Evolutionary conservation across 1,284 basidiomycete species (phyloP), one percentile per base, ranked within the genome.

Genomic region (Trichosporon sp.): DNA sequence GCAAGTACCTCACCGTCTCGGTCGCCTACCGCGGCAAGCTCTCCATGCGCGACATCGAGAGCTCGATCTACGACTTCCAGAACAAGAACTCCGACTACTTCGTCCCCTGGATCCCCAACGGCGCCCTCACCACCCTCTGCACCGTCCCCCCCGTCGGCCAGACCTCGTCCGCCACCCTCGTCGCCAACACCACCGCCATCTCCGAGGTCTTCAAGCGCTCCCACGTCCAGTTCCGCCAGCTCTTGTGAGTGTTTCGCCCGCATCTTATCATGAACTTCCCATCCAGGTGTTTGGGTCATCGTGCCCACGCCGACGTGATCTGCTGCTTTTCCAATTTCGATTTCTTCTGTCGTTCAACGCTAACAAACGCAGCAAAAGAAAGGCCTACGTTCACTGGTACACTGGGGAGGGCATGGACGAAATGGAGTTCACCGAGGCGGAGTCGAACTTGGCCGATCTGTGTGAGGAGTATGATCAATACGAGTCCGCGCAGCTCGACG

Each of bases 381-480:
- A 87, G 65, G 93, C 94, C 2, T 96, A 92, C 86, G 83, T 94
- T 69, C 93, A 96, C 81, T 95, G 93, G 79, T 95, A 94, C 83
- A 92, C 90, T 21, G 93, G 95, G 82, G 94, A 96, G 87, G 95
- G 95, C 84, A 97, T 97, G 95, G 95, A 97, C 85, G 95, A 98
- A 88, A 94, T 98, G 91, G 94, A 94, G 87, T 90, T 89, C 73
- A 76, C 93, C 73, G 94, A 97, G 85, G 93, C 93, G 69, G 93
- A 97, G 68, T 93, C 92, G 75, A 96, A 96, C 88, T 93, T 96
- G 92, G 92, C 94, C 83, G 93, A 95, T 86, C 86, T 95, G 69
- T 91, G 94, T 73, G 92, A 92, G 67, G 92, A 95, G 85, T 95
- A 96, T 86, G 92, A 94, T 84, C 94, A 97, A 85, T 97, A 97